phyloP scores from a whole-genome alignment of 2,329 filamentous ascomycete genomes.

The Beauveria scarabaeidicola region DNA sequence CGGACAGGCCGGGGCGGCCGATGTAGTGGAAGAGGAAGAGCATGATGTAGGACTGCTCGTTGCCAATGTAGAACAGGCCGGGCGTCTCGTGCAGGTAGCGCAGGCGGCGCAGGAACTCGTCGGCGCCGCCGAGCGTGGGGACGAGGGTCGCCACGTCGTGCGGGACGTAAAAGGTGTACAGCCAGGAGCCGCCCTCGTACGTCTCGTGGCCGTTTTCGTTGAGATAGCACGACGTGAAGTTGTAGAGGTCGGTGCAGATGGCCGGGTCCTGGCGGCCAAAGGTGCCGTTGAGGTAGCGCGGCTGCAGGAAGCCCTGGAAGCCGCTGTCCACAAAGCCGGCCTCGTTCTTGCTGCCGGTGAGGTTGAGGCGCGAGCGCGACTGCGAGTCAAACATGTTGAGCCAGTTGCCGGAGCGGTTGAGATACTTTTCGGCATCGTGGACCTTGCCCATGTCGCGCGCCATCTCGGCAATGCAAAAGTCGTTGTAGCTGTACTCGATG shows the following conservation, averaged over 20 bases:
- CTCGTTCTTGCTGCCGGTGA: conserved; percentile 29
- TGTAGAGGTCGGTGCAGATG: conserved; percentile 30
- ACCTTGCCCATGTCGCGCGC: conserved; percentile 48
- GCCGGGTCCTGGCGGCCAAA: conserved; percentile 59
- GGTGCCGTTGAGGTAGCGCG: conserved; percentile 54
- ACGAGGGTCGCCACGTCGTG: conserved; percentile 43
- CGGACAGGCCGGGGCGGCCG: conserved; percentile 50
- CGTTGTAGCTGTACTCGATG: conserved; percentile 73
- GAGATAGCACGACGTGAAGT: conserved; percentile 32
- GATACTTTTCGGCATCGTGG: conserved; percentile 50
- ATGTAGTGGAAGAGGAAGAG: conserved; percentile 56
- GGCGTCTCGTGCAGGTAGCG: conserved; percentile 54
- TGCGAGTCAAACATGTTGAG: conserved; percentile 51
- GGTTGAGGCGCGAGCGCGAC: conserved; percentile 22
- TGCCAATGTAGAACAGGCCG: conserved; percentile 60
- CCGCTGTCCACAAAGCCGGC: conserved; percentile 27
- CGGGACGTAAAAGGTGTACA: conserved; percentile 57
- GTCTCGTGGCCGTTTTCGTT: conserved; percentile 33
- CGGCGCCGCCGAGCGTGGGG: conserved; percentile 46
- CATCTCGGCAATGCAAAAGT: conserved; percentile 61
- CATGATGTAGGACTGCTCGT: conserved; percentile 47
- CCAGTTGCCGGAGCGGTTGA: conserved; percentile 57
- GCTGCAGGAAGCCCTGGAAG: conserved; percentile 64
- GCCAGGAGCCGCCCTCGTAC: conserved; percentile 63
- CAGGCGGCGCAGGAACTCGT: conserved; percentile 50